Evolutionary conservation across 2,329 filamentous ascomycete species (phyloP).

Genomic region (Elsinoe australis): DNA sequence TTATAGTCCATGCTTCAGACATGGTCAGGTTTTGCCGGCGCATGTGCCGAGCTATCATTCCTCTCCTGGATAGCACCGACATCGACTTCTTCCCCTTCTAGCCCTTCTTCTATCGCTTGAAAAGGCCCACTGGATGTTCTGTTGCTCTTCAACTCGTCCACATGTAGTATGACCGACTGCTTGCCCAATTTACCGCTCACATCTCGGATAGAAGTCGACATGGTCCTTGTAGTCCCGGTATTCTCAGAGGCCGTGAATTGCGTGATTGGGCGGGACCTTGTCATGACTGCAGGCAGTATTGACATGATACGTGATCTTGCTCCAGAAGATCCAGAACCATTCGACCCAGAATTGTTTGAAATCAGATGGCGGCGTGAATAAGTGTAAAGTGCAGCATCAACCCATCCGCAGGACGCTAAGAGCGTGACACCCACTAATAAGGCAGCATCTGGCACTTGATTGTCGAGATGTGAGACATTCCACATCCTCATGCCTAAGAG

Average conservation of each 20-base stretch:
- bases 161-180: not conserved
- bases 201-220: no score
- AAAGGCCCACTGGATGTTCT: not conserved
- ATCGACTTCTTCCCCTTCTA: not conserved
- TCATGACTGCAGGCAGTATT: no score
- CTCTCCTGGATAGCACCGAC: not conserved
- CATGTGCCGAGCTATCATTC: not conserved
- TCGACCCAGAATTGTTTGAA: not conserved
- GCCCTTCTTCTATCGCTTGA: constrained; percentile 3
- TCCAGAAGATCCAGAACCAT: not conserved
- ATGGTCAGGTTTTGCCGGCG: no score
- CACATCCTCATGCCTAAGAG: constrained; percentile 57
- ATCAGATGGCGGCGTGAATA: constrained; percentile 40
- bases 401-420: constrained; percentile 51
- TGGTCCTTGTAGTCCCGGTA: no score
- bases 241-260: no score
- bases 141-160: not conserved
- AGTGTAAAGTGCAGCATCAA: constrained; percentile 53
- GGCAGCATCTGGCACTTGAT: constrained; percentile 30
- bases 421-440: constrained; percentile 48
- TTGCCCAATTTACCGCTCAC: constrained; percentile 4
- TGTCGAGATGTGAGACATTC: constrained; percentile 47
- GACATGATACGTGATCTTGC: constrained; percentile 1
- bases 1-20: no score
- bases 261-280: no score